Evolutionary conservation across 2,329 filamentous ascomycete species (phyloP).

Genomic region (Juglanconis juglandina): DNA sequence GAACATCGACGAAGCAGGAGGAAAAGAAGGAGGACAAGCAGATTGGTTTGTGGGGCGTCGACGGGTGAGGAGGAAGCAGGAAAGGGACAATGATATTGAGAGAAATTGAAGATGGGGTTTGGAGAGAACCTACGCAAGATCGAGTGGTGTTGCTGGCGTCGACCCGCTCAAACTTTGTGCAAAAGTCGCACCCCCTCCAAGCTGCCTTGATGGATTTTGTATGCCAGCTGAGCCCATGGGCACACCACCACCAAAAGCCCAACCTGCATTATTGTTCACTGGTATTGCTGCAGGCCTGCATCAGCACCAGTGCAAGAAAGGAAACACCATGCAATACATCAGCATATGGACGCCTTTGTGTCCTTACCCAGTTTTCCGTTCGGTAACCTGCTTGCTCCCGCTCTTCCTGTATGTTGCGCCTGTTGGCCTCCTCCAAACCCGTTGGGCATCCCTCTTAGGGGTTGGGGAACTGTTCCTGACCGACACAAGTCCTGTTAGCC

Average conservation of each 20-base stretch:
- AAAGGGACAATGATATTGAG: not conserved
- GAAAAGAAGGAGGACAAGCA: not conserved
- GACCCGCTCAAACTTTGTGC: slow-evolving; percentile 63
- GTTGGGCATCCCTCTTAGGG: slow-evolving; percentile 59
- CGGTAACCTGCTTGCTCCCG: slow-evolving; percentile 57
- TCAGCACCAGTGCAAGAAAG: slow-evolving; percentile 15
- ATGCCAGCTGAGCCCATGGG: slow-evolving; percentile 56
- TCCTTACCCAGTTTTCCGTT: slow-evolving; percentile 62
- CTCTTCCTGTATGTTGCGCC: slow-evolving; percentile 52
- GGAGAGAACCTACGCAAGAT: slow-evolving; percentile 58
- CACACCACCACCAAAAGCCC: slow-evolving; percentile 60
- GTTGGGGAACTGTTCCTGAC: slow-evolving; percentile 58
- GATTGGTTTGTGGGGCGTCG: too few relatives aligned
- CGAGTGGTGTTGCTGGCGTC: slow-evolving; percentile 59
- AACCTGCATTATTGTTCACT: slow-evolving; percentile 53
- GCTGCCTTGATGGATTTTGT: slow-evolving; percentile 51
- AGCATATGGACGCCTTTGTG: slow-evolving; percentile 2
- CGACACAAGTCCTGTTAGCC: slow-evolving; percentile 12
- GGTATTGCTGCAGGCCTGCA: slow-evolving; percentile 18
- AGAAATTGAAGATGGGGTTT: not conserved
- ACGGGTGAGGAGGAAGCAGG: too few relatives aligned
- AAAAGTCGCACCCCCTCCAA: slow-evolving; percentile 61
- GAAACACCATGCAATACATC: not conserved
- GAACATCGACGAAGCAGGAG: not conserved
- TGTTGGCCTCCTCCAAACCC: slow-evolving; percentile 59